phyloP scores from a whole-genome alignment of 495 filamentous ascomycete species.

The Podospora pseudopauciseta region DNA sequence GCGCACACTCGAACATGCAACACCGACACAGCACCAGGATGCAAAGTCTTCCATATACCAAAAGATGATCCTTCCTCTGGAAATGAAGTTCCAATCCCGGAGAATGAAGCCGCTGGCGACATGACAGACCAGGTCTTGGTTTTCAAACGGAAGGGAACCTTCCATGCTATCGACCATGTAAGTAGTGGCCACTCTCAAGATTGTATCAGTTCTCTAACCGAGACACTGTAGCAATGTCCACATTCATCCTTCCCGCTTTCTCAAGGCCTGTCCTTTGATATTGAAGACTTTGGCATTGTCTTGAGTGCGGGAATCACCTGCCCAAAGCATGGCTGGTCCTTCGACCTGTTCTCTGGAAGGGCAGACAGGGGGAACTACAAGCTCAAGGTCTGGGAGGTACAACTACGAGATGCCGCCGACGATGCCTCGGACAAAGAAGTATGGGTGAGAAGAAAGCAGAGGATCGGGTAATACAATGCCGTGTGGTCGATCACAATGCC shows the following conservation, averaged over 20 bases:
- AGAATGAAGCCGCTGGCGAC: slow-evolving; percentile 28
- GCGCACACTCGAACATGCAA: slow-evolving; percentile 27
- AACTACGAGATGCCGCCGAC: slow-evolving; percentile 39
- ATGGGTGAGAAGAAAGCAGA: slow-evolving; percentile 50
- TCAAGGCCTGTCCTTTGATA: slow-evolving; percentile 55
- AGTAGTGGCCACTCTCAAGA: slow-evolving; percentile 30
- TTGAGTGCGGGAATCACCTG: slow-evolving; percentile 54
- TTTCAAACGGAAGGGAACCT: slow-evolving; percentile 53
- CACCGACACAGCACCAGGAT: slow-evolving; percentile 38
- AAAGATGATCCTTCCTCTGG: slow-evolving; percentile 38
- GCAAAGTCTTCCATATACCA: slow-evolving; percentile 56
- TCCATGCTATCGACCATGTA: slow-evolving; percentile 60
- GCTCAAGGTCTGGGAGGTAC: slow-evolving; percentile 57
- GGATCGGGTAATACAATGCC: slow-evolving; percentile 34
- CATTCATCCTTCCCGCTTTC: slow-evolving; percentile 57
- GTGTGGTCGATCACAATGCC: neutral
- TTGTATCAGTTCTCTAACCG: neutral
- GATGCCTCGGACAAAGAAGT: slow-evolving; percentile 47
- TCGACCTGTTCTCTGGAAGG: slow-evolving; percentile 55
- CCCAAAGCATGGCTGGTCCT: slow-evolving; percentile 60
- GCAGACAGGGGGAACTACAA: slow-evolving; percentile 56
- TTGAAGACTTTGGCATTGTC: slow-evolving; percentile 57
- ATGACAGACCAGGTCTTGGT: slow-evolving; percentile 57
- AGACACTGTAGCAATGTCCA: slow-evolving; percentile 51
- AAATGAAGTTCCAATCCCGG: slow-evolving; percentile 37